Evolutionary conservation across 345 rosid species (phyloP).

Genomic region (Nasturtium officinale): DNA sequence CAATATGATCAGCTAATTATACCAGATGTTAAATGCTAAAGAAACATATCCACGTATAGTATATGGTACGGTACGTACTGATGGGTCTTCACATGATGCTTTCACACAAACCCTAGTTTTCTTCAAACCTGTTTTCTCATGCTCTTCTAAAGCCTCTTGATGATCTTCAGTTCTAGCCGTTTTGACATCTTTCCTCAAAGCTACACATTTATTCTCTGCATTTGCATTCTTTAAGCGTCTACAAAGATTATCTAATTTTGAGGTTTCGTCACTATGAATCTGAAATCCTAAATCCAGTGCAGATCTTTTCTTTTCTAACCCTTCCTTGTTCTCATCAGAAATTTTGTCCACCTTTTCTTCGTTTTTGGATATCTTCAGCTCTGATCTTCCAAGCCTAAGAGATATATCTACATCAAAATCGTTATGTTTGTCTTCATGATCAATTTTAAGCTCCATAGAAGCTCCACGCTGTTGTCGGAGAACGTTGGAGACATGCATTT

Average conservation of each 20-base stretch:
- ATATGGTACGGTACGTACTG: conserved; percentile 46
- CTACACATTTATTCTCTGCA: conserved; percentile 40
- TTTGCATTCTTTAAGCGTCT: conserved; percentile 38
- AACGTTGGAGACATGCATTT: conserved; percentile 39
- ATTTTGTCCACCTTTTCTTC: conserved; percentile 11
- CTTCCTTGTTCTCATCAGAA: neutral
- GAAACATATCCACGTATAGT: neutral
- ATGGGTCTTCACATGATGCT: conserved; percentile 78
- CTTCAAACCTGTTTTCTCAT: conserved; percentile 53
- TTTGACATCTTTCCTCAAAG: conserved; percentile 53
- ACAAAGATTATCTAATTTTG: conserved; percentile 20
- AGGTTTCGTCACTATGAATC: conserved; percentile 37
- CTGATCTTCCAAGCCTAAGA: conserved; percentile 53
- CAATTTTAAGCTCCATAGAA: conserved; percentile 45
- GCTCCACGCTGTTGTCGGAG: conserved; percentile 42
- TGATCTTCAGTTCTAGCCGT: conserved; percentile 46
- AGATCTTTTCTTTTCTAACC: conserved; percentile 24
- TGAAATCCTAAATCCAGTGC: conserved; percentile 47
- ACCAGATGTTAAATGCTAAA: too few relatives aligned
- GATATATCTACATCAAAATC: conserved; percentile 42
- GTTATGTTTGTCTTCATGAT: conserved; percentile 34
- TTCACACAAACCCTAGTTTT: conserved; percentile 85
- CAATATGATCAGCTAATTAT: conserved; percentile 1
- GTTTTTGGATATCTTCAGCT: neutral
- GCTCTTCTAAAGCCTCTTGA: conserved; percentile 45